phyloP scores from a whole-genome alignment of 106 monocot species.

The Allium sativum region DNA sequence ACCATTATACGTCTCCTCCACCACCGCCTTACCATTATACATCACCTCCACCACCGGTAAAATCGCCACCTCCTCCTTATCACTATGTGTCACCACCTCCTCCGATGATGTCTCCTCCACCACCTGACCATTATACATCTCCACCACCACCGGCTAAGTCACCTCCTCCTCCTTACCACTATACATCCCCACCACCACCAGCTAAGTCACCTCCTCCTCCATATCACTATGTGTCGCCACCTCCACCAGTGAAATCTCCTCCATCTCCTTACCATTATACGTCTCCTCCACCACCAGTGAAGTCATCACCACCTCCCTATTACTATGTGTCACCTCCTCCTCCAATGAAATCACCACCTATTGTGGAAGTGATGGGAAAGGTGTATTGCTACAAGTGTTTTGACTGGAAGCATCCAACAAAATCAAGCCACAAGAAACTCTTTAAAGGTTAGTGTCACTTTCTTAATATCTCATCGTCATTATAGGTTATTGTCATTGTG shows the following conservation, averaged over 20 bases:
- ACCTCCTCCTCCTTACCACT: too few relatives aligned
- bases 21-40: constrained; percentile 10
- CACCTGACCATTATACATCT: too few relatives aligned
- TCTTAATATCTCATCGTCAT: not conserved
- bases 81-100: not conserved
- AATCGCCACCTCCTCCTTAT: not conserved
- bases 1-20: constrained; percentile 10
- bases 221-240: too few relatives aligned
- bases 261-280: too few relatives aligned
- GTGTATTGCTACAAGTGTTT: constrained; percentile 69
- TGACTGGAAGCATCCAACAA: constrained; percentile 26
- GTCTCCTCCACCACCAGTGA: too few relatives aligned
- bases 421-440: constrained; percentile 42
- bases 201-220: too few relatives aligned
- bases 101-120: too few relatives aligned
- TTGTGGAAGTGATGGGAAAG: constrained; percentile 41
- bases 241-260: too few relatives aligned
- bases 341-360: constrained; percentile 4
- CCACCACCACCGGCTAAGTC: too few relatives aligned
- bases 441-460: constrained; percentile 29
- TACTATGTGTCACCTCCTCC: too few relatives aligned
- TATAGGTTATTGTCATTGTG: not conserved
- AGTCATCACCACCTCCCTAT: too few relatives aligned
- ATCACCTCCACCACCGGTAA: constrained; percentile 20
- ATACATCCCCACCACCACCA: too few relatives aligned